Evolutionary conservation across 345 rosid genomes (phyloP).

Genomic region (Excoecaria cochinchinensis): DNA sequence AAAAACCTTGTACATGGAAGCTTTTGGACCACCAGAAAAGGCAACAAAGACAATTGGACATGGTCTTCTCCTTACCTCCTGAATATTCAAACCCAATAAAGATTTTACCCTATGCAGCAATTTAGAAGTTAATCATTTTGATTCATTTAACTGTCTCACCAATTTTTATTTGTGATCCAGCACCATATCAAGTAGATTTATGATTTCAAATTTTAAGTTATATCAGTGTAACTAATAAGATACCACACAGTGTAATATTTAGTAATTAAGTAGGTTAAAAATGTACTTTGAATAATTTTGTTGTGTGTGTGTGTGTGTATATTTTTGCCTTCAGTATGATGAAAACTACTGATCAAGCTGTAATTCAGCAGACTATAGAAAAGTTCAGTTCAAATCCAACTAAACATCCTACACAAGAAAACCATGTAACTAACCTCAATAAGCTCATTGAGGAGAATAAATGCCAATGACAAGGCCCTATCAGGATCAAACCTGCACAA

Average conservation of each 20-base stretch:
- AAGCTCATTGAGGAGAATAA: conserved; percentile 63
- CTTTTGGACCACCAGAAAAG: conserved; percentile 85
- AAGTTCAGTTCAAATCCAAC: not conserved
- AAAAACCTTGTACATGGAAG: conserved; percentile 83
- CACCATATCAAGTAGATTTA: not conserved
- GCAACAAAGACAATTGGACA: conserved; percentile 79
- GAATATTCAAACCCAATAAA: conserved; percentile 16
- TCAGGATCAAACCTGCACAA: conserved; percentile 74
- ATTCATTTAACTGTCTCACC: not conserved
- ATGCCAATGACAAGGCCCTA: conserved; percentile 73
- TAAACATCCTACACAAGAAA: not conserved
- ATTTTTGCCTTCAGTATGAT: no score
- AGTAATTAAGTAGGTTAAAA: no score
- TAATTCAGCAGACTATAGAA: not conserved
- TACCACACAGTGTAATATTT: not conserved
- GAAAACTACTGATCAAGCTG: not conserved
- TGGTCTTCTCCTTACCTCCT: conserved; percentile 61
- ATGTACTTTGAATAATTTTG: no score
- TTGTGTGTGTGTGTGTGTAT: no score
- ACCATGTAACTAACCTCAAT: conserved; percentile 51
- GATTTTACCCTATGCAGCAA: conserved; percentile 12
- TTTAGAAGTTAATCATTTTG: not conserved
- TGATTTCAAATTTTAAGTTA: not conserved
- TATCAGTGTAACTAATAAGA: not conserved
- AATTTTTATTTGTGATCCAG: not conserved